These are phyloP conservation scores for Trichophyton rubrum DNA, from an alignment of 2,329 filamentous ascomycete genomes.

Conservation along the genomic window DNA sequence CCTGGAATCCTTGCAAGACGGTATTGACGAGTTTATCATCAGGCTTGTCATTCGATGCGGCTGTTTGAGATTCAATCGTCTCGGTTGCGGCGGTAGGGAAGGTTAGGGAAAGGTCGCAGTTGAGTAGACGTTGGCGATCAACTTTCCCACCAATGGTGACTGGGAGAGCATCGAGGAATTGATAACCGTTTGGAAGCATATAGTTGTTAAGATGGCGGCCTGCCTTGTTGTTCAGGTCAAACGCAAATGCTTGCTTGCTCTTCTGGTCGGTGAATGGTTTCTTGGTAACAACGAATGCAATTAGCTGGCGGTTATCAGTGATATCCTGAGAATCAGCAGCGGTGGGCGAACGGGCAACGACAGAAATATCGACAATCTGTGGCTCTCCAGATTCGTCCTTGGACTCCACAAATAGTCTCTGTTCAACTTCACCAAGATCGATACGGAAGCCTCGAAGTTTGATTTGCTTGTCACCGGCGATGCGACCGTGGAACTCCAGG, in stretches of 20 bases:
- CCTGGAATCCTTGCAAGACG: slow-evolving; percentile 5
- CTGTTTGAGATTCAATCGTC: not conserved
- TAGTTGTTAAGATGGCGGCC: slow-evolving; percentile 6
- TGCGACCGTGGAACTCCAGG: slow-evolving; percentile 17
- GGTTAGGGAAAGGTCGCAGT: slow-evolving; percentile 2
- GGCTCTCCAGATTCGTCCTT: slow-evolving; percentile 3
- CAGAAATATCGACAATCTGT: slow-evolving; percentile 8
- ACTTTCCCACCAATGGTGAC: slow-evolving; percentile 9
- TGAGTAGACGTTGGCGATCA: slow-evolving; percentile 7
- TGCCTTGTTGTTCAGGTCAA: slow-evolving; percentile 4
- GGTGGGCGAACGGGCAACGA: slow-evolving; percentile 4
- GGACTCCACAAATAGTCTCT: slow-evolving; percentile 7
- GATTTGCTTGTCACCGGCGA: slow-evolving; percentile 14
- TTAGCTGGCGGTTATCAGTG: slow-evolving; percentile 8
- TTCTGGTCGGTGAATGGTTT: slow-evolving; percentile 7
- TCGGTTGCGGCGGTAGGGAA: slow-evolving; percentile 1
- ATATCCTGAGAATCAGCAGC: slow-evolving; percentile 1
- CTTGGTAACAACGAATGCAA: slow-evolving; percentile 8
- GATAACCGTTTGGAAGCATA: slow-evolving; percentile 10
- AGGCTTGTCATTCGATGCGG: not conserved
- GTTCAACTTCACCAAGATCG: slow-evolving; percentile 33
- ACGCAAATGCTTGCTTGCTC: slow-evolving; percentile 5
- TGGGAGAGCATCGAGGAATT: slow-evolving; percentile 8
- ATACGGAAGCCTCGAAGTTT: slow-evolving; percentile 21
- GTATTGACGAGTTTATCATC: not conserved